These are phyloP conservation scores for Lepidium campestre DNA, from an alignment of 441 rosid species.

Conservation along the genomic window DNA sequence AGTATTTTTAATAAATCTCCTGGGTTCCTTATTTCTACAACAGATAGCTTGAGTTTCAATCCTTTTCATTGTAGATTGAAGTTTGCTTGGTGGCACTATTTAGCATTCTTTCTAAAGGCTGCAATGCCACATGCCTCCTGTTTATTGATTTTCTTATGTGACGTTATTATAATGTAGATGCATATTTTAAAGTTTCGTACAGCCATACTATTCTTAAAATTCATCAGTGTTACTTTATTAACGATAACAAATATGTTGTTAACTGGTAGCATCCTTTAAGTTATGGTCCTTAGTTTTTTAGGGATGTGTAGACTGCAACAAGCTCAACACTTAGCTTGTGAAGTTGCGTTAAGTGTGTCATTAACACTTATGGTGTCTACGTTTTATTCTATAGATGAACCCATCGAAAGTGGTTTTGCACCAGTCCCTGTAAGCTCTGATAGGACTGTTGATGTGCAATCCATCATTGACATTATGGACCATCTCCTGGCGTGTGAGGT, in stretches of 20 bases:
- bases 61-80: background rate
- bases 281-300: no score
- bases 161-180: background rate
- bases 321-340: background rate
- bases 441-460: constrained; percentile 59
- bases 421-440: constrained; percentile 74
- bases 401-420: constrained; percentile 82
- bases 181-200: background rate
- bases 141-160: background rate
- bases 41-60: background rate
- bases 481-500: constrained; percentile 97
- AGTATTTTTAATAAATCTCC: no score
- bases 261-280: background rate
- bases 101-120: background rate
- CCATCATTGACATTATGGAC: constrained; percentile 86
- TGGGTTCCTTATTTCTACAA: background rate
- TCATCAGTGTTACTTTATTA: background rate
- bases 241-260: background rate
- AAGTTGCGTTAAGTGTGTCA: background rate
- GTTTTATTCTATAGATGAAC: constrained; percentile 86
- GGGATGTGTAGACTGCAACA: no score
- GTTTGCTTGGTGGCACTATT: background rate
- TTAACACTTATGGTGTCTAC: constrained; percentile 48
- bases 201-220: background rate
- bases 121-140: background rate